A percentile compares a stretch with the other conserved stretches of the same genome.
Evolutionary conservation across 345 rosid species (phyloP).

Genomic region (Sisymbrium irio): DNA sequence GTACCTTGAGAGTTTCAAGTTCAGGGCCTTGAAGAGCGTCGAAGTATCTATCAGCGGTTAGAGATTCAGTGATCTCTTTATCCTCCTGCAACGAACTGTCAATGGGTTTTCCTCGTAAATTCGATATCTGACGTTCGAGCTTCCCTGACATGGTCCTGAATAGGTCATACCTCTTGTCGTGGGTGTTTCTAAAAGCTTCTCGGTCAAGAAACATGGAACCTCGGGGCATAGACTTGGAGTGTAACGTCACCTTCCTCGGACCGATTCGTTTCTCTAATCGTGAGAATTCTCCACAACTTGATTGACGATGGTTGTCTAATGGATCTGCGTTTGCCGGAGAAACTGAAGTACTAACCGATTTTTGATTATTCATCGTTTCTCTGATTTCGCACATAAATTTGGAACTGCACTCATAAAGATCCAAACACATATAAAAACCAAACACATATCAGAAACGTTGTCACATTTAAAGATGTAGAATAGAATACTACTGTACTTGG

Average conservation of each 20-base stretch:
- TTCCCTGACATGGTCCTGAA: conserved; percentile 91
- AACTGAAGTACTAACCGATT: conserved; percentile 4
- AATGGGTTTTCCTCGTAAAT: conserved; percentile 53
- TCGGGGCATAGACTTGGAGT: conserved; percentile 68
- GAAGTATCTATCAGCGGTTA: conserved; percentile 74
- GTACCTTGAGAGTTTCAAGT: conserved; percentile 76
- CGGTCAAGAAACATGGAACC: conserved; percentile 30
- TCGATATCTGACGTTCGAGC: conserved; percentile 72
- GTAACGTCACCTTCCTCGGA: conserved; percentile 33
- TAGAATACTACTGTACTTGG: not conserved
- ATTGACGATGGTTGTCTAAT: conserved; percentile 5
- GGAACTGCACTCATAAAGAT: not conserved
- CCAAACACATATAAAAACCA: not conserved
- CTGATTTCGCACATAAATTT: not conserved
- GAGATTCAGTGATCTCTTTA: conserved; percentile 41
- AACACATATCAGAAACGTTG: not conserved
- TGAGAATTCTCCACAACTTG: conserved; percentile 11
- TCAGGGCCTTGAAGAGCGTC: conserved; percentile 92
- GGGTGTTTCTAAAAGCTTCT: conserved; percentile 34
- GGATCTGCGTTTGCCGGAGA: conserved; percentile 23
- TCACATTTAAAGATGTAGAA: not conserved
- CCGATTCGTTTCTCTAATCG: conserved; percentile 24
- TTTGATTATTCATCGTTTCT: conserved; percentile 18
- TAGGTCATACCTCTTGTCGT: conserved; percentile 65
- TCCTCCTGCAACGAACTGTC: conserved; percentile 25